These are phyloP conservation scores for Osmozyma mogii DNA, from an alignment of 805 yeast genomes.

Conservation along the genomic window DNA sequence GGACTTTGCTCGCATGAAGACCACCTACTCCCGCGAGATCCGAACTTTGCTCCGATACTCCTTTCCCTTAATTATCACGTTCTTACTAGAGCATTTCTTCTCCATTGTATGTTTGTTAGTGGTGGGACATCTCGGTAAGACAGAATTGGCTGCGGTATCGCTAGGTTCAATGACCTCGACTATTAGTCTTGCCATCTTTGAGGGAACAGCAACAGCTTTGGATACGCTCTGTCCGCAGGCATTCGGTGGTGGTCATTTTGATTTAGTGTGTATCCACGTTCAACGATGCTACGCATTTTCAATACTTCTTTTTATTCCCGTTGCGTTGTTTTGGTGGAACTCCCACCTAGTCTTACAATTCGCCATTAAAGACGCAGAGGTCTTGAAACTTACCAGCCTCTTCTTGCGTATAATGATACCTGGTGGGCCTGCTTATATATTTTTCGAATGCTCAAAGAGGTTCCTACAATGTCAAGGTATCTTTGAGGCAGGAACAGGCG, in stretches of 20 bases:
- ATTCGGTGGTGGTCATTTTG: conserved; percentile 35
- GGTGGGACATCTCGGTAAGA: conserved; percentile 38
- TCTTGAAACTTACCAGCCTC: conserved; percentile 23
- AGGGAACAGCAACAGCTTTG: conserved; percentile 39
- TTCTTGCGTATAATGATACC: conserved; percentile 27
- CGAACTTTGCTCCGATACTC: conserved; percentile 24
- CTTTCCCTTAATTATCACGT: conserved; percentile 34
- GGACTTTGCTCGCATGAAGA: conserved; percentile 25
- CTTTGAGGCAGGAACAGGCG: conserved; percentile 40
- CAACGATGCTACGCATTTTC: conserved; percentile 29
- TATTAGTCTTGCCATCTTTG: conserved; percentile 36
- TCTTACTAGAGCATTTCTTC: conserved; percentile 36
- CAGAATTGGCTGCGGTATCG: conserved; percentile 39
- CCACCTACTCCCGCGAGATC: conserved; percentile 21
- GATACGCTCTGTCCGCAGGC: conserved; percentile 41
- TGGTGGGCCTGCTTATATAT: conserved; percentile 38
- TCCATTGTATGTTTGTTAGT: conserved; percentile 35
- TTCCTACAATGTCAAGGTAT: conserved; percentile 41
- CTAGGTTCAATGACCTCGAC: conserved; percentile 38
- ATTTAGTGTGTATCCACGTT: conserved; percentile 28
- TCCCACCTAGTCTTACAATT: conserved; percentile 19
- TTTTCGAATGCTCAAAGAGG: conserved; percentile 34
- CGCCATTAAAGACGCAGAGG: conserved; percentile 27
- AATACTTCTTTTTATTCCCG: conserved; percentile 28
- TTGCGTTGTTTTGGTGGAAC: conserved; percentile 35